These are phyloP conservation scores for Agaricales sp. DNA, from an alignment of 1,284 basidiomycete species.

Conservation along the genomic window DNA sequence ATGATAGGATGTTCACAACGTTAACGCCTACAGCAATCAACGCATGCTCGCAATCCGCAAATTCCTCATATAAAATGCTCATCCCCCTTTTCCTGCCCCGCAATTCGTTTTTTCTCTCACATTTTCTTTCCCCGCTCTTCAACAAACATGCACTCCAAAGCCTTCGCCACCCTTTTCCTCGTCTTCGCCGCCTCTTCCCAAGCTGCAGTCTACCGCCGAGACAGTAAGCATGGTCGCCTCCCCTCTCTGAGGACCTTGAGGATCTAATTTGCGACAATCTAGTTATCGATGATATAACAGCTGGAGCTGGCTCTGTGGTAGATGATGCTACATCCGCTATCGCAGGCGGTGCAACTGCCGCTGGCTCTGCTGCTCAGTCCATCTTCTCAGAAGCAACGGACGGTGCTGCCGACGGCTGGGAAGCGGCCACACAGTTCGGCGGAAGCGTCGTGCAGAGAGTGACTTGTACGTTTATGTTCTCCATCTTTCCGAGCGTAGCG, in stretches of 20 bases:
- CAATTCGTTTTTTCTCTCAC: not conserved
- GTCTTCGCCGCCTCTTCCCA: not conserved
- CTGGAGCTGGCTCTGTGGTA: not conserved
- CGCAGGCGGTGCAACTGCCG: not conserved
- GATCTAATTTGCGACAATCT: not conserved
- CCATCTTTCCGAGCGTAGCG: not conserved
- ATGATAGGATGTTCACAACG: too few relatives aligned
- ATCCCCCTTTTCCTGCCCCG: not conserved
- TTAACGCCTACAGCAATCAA: not conserved
- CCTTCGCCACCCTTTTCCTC: not conserved
- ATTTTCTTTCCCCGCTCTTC: not conserved
- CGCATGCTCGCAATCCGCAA: not conserved
- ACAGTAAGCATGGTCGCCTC: not conserved
- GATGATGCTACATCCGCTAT: not conserved
- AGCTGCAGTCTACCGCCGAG: conserved; percentile 1
- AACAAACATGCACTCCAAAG: not conserved
- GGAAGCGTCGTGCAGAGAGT: conserved; percentile 29
- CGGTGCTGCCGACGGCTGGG: conserved; percentile 1
- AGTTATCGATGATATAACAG: not conserved
- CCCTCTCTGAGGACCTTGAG: not conserved
- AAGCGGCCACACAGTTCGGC: not conserved
- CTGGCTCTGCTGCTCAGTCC: not conserved
- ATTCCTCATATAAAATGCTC: not conserved
- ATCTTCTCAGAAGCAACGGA: conserved; percentile 5
- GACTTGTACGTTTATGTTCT: conserved; percentile 35